Evolutionary conservation across 73 alveolate genomes (phyloP).

Genomic region (Blepharisma japonicum): DNA sequence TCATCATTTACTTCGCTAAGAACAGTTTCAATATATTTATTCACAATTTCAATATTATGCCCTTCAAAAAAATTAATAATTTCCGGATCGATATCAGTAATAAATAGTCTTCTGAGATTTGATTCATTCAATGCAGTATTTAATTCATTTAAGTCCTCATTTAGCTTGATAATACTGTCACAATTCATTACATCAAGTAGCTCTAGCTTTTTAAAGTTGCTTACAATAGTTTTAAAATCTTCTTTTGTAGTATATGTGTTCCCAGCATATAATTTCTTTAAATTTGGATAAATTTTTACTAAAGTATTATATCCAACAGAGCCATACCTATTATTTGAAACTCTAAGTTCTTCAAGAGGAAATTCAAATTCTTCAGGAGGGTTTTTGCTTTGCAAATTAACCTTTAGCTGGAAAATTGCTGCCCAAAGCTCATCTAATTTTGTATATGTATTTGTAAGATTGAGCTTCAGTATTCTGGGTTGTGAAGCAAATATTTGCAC

Average conservation of each 20-base stretch:
- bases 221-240: background rate
- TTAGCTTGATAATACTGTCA: background rate
- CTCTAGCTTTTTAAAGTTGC: background rate
- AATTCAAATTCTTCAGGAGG: background rate
- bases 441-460: background rate
- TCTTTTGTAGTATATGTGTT: background rate
- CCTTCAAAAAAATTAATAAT: background rate
- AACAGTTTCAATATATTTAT: background rate
- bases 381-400: background rate
- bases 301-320: slow-evolving; percentile 6
- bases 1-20: background rate
- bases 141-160: background rate
- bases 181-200: background rate
- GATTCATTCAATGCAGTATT: background rate
- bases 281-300: background rate
- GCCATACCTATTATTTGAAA: background rate
- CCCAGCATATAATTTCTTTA: slow-evolving; percentile 3
- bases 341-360: slow-evolving; percentile 20
- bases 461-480: background rate
- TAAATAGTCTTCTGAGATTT: background rate
- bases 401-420: no score
- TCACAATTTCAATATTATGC: background rate
- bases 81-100: background rate
- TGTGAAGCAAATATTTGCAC: background rate
- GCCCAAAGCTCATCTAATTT: background rate